Conservation (phyloP, 768 basidiomycete genomes). For the Gautieria morchelliformis region DNA sequence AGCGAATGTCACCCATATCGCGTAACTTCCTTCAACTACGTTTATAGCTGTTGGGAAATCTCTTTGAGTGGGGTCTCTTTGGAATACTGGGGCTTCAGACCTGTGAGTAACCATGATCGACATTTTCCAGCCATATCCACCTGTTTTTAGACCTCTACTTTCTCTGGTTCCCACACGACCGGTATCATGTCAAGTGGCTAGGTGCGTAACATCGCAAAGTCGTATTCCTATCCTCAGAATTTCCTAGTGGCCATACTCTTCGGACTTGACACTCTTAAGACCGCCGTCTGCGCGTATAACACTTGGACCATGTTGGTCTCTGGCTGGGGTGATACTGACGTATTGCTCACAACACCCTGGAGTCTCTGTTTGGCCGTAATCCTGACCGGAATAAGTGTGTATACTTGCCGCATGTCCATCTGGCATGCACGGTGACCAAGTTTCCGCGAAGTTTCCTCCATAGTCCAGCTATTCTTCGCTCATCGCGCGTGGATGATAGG, state of each 20-base stretch:
- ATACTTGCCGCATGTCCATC: not conserved
- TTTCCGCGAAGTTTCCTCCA: constrained; percentile 9
- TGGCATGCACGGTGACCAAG: not conserved
- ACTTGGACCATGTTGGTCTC: constrained; percentile 16
- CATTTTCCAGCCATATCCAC: not conserved
- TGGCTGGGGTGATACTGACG: constrained; percentile 15
- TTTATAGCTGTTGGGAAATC: not conserved
- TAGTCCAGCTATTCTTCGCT: constrained; percentile 18
- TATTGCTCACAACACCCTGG: constrained; percentile 12
- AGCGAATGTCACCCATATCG: not conserved
- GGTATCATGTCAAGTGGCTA: not conserved
- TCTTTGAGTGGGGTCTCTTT: not conserved
- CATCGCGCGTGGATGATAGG: constrained; percentile 11
- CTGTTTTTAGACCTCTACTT: not conserved
- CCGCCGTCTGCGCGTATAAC: constrained; percentile 14
- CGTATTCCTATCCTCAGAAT: not conserved
- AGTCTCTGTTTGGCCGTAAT: constrained; percentile 10
- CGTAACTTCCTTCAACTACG: not conserved
- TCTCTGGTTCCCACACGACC: not conserved
- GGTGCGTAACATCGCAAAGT: not conserved
- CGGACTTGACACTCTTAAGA: constrained; percentile 15
- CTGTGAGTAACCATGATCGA: not conserved
- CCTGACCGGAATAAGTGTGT: constrained; percentile 14
- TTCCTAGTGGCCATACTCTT: not conserved
- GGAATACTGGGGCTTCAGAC: constrained; percentile 1